Percentiles rank a stretch among this genome's conserved stretches.
Conservation (phyloP, 495 filamentous ascomycete species). For the Penicillium lagena region DNA sequence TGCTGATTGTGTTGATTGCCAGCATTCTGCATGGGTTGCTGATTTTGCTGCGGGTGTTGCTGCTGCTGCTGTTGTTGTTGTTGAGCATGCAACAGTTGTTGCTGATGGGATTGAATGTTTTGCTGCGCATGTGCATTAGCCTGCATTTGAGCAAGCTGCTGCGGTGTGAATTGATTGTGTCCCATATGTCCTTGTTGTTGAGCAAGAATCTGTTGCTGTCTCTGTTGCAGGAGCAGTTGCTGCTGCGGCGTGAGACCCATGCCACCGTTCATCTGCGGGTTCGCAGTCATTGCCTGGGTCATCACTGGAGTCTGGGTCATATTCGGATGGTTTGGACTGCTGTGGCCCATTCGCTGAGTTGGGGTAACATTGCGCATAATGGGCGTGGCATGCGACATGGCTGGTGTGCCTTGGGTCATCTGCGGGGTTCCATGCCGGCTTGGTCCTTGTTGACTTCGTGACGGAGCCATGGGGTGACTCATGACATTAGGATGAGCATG, state of each 20-base stretch:
- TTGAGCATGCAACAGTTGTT: constrained; percentile 32
- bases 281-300: constrained; percentile 44
- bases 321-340: constrained; percentile 55
- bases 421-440: constrained; percentile 73
- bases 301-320: constrained; percentile 55
- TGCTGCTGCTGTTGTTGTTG: constrained; percentile 27
- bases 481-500: constrained; percentile 63
- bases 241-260: constrained; percentile 37
- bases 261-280: constrained; percentile 32
- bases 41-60: constrained; percentile 30
- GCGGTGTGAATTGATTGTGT: constrained; percentile 37
- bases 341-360: constrained; percentile 65
- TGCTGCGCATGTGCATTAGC: constrained; percentile 48
- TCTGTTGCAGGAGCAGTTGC: constrained; percentile 37
- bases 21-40: constrained; percentile 15
- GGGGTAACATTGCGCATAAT: constrained; percentile 64
- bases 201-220: constrained; percentile 46
- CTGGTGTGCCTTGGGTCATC: constrained; percentile 72
- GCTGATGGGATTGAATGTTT: constrained; percentile 43
- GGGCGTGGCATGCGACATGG: constrained; percentile 65
- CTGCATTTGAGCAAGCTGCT: constrained; percentile 39
- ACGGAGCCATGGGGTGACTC: constrained; percentile 65
- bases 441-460: constrained; percentile 74
- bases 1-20: constrained; percentile 24
- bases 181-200: constrained; percentile 39